These are phyloP conservation scores for Globisporangium heterothallicum DNA, from an alignment of 352 stramenopile species.

Conservation along the genomic window DNA sequence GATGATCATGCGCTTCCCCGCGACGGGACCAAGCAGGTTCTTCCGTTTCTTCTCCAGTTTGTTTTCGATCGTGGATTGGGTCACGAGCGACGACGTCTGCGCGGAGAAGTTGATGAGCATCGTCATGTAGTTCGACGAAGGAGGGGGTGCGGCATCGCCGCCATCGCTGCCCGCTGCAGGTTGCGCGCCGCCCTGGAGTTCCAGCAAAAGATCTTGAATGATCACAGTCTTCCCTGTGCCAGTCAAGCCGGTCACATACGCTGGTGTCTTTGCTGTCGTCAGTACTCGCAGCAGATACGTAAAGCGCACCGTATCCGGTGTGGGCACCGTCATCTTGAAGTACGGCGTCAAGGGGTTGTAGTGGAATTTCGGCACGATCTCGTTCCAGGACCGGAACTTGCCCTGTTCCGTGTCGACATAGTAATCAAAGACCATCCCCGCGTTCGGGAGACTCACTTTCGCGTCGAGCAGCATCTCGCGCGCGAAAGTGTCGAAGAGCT, in stretches of 20 bases:
- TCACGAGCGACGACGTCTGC: conserved; percentile 87
- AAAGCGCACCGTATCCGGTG: conserved; percentile 66
- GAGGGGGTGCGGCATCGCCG: conserved; percentile 12
- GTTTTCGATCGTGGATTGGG: conserved; percentile 87
- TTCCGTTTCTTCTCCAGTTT: conserved; percentile 96
- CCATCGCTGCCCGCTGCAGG: conserved; percentile 11
- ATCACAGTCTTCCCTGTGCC: conserved; percentile 89
- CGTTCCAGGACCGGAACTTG: conserved; percentile 45
- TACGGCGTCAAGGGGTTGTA: conserved; percentile 57
- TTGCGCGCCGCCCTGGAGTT: conserved; percentile 28
- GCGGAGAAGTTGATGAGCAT: conserved; percentile 90
- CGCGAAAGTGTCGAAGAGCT: conserved; percentile 77
- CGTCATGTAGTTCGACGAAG: conserved; percentile 55
- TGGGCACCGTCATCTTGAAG: conserved; percentile 82
- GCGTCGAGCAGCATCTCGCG: conserved; percentile 47
- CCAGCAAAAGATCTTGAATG: conserved; percentile 69
- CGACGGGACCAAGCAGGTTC: conserved; percentile 88
- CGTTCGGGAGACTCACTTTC: conserved; percentile 50
- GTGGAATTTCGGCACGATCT: conserved; percentile 64
- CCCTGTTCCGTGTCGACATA: conserved; percentile 64
- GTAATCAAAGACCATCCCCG: conserved; percentile 81
- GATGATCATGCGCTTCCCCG: conserved; percentile 86
- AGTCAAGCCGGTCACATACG: conserved; percentile 87
- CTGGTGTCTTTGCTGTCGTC: conserved; percentile 59
- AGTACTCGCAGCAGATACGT: conserved; percentile 53